A percentile compares a stretch with the other conserved stretches of the same genome.
Evolutionary conservation across 2,329 filamentous ascomycete genomes (phyloP).

Genomic region (Aspergillus sp.): DNA sequence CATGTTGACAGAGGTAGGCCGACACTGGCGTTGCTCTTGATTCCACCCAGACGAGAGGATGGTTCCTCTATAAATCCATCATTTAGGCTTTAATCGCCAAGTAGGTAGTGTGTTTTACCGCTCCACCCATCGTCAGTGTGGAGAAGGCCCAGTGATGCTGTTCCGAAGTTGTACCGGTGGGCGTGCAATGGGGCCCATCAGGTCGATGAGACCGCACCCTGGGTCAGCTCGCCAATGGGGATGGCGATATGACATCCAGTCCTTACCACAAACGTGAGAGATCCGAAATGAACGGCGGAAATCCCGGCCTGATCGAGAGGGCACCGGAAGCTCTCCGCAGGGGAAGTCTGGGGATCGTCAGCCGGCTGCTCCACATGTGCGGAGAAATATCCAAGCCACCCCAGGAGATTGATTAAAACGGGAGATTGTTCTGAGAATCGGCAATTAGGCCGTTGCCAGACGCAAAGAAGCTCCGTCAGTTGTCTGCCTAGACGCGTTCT

Average conservation of each 20-base stretch:
- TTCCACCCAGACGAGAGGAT: neutral
- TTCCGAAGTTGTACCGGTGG: constrained; percentile 6
- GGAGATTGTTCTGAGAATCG: neutral
- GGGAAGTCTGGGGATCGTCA: constrained; percentile 8
- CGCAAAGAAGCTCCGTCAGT: neutral
- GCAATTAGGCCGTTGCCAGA: constrained; percentile 1
- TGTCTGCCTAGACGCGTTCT: neutral
- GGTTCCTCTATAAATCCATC: neutral
- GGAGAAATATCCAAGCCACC: constrained; percentile 3
- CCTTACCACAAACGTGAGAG: neutral
- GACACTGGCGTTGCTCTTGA: neutral
- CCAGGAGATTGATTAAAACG: neutral
- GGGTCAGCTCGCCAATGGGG: neutral
- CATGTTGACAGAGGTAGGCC: constrained; percentile 8
- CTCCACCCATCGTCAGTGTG: neutral
- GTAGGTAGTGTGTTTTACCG: neutral
- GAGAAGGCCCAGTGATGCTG: neutral
- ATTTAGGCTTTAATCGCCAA: neutral
- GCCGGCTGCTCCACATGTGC: constrained; percentile 7
- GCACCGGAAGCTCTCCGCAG: neutral
- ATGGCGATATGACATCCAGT: neutral
- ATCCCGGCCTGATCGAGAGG: neutral
- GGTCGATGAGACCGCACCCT: neutral
- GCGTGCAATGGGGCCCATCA: neutral
- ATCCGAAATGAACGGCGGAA: constrained; percentile 2